A percentile compares a stretch with the other conserved stretches of the same genome.
These are phyloP conservation scores for Lasiodiplodia theobromae DNA, from an alignment of 2,329 filamentous ascomycete genomes.

Conservation along the genomic window DNA sequence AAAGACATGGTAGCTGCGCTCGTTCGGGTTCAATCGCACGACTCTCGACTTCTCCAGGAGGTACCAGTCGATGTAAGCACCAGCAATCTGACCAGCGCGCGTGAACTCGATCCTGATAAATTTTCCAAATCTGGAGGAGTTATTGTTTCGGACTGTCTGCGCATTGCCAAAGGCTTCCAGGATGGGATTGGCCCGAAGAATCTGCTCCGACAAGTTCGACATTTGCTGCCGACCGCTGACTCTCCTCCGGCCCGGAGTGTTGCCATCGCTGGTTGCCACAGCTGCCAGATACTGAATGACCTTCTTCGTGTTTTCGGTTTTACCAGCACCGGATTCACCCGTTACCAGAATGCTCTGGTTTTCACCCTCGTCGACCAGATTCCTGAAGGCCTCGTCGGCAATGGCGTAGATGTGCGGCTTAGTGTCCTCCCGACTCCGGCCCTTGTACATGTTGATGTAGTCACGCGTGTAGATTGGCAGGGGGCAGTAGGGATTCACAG, in stretches of 20 bases:
- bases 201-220: constrained; percentile 93
- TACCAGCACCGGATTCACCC: constrained; percentile 95
- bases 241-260: constrained; percentile 68
- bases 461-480: constrained; percentile 96
- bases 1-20: constrained; percentile 97
- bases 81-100: constrained; percentile 85
- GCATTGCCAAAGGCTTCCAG: constrained; percentile 98
- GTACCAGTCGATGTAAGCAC: constrained; percentile 99
- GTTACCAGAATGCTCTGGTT: constrained; percentile 99
- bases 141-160: constrained; percentile 97
- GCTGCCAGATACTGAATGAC: constrained; percentile 98
- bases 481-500: constrained; percentile 94
- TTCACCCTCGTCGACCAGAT: constrained; percentile 90
- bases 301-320: constrained; percentile 99
- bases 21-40: constrained; percentile 82
- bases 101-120: constrained; percentile 98
- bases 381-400: constrained; percentile 95
- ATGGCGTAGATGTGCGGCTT: constrained; percentile 98
- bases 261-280: constrained; percentile 86
- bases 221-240: constrained; percentile 69
- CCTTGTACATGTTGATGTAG: constrained; percentile 98
- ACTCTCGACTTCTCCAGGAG: constrained; percentile 97
- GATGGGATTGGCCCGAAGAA: constrained; percentile 93
- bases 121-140: constrained; percentile 97
- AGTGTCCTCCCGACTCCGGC: constrained; percentile 87